Evolutionary conservation across 2,329 filamentous ascomycete genomes (phyloP).

Genomic region (Hortaea sp.): DNA sequence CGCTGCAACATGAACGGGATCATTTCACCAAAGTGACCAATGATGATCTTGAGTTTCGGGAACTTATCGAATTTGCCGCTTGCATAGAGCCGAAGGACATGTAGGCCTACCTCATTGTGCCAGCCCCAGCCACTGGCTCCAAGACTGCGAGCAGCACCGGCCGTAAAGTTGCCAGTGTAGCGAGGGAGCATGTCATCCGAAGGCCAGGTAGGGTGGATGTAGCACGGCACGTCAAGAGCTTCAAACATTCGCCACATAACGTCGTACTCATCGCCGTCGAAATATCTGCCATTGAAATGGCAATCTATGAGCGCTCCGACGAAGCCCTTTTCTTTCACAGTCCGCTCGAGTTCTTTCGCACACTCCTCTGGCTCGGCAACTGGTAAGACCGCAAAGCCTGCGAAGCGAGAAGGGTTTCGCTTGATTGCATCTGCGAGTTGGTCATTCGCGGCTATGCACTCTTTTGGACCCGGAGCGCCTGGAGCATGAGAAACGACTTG

Average conservation of each 20-base stretch:
- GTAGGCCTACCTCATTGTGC: constrained; percentile 42
- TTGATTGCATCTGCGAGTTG: constrained; percentile 22
- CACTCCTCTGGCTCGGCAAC: constrained; percentile 22
- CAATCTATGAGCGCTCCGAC: constrained; percentile 29
- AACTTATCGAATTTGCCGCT: constrained; percentile 46
- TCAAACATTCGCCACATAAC: constrained; percentile 25
- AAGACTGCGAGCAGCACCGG: constrained; percentile 23
- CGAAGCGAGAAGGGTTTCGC: constrained; percentile 20
- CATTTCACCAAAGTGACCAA: constrained; percentile 49
- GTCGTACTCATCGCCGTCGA: constrained; percentile 23
- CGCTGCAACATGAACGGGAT: constrained; percentile 48
- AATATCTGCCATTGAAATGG: constrained; percentile 25
- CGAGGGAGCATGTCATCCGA: constrained; percentile 27
- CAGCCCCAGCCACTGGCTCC: constrained; percentile 39
- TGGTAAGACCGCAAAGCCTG: constrained; percentile 26
- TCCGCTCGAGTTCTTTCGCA: constrained; percentile 24
- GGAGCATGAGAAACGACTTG: constrained; percentile 28
- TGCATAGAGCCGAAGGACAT: constrained; percentile 41
- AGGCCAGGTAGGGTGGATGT: constrained; percentile 41
- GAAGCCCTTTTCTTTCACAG: constrained; percentile 23
- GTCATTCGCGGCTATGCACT: constrained; percentile 24
- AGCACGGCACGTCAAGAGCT: constrained; percentile 41
- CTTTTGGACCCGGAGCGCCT: constrained; percentile 15
- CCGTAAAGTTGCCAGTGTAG: constrained; percentile 27
- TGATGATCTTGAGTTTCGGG: constrained; percentile 44